phyloP scores from a whole-genome alignment of 306 rosid genomes.

The Acacia melanoxylon region DNA sequence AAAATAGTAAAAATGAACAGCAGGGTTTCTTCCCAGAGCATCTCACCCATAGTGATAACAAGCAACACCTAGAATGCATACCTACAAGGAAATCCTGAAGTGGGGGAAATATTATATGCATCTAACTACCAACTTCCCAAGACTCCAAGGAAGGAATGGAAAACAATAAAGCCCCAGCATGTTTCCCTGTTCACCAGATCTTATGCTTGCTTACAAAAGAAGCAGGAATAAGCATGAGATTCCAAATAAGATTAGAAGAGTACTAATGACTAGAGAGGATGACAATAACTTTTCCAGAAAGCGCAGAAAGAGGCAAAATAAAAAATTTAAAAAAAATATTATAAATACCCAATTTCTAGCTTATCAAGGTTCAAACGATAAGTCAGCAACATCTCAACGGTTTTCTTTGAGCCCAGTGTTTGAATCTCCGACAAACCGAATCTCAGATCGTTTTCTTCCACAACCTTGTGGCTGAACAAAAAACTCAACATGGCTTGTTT shows the following conservation, averaged over 20 bases:
- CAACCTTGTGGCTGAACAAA: conserved; percentile 25
- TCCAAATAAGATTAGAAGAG: conserved; percentile 35
- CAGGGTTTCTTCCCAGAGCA: conserved; percentile 62
- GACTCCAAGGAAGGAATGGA: conserved; percentile 53
- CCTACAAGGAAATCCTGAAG: conserved; percentile 34
- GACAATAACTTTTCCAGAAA: conserved; percentile 39
- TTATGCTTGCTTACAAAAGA: conserved; percentile 65
- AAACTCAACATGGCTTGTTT: not conserved
- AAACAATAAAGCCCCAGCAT: conserved; percentile 34
- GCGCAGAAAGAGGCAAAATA: conserved; percentile 25
- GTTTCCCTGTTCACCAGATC: conserved; percentile 38
- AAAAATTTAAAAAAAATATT: not conserved
- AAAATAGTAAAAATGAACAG: conserved; percentile 58
- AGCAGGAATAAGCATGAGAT: conserved; percentile 63
- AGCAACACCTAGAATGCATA: conserved; percentile 65
- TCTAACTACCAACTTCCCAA: conserved; percentile 37
- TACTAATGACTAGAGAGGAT: conserved; percentile 30
- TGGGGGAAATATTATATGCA: conserved; percentile 33
- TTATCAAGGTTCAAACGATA: conserved; percentile 5
- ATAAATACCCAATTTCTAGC: conserved; percentile 12
- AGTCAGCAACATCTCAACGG: not conserved
- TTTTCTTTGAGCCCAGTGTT: not conserved
- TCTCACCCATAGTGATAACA: conserved; percentile 51
- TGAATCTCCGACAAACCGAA: not conserved
- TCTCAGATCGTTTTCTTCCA: conserved; percentile 17